These are phyloP conservation scores for Diphasiastrum complanatum DNA, from an alignment of 83 land plant species.

Conservation along the genomic window DNA sequence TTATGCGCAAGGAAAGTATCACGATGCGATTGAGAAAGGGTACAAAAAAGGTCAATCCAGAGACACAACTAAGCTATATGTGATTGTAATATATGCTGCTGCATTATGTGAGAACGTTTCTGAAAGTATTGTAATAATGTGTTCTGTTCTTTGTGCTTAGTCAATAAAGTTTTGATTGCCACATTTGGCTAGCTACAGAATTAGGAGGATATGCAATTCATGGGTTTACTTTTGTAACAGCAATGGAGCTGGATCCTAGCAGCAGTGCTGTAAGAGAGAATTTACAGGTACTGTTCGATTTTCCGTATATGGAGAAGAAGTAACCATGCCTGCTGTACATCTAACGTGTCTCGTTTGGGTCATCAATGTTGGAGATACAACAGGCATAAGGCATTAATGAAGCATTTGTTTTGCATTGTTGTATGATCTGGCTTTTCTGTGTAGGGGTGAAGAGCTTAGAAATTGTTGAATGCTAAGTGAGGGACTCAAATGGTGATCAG, in stretches of 20 bases:
- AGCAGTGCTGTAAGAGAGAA: slow-evolving; percentile 53
- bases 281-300: slow-evolving; percentile 38
- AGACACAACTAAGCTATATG: too few species aligned
- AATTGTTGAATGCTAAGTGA: too few species aligned
- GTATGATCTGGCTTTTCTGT: too few species aligned
- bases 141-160: not conserved
- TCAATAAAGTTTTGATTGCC: not conserved
- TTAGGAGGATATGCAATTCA: not conserved
- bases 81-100: not conserved
- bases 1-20: slow-evolving; percentile 66
- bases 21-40: slow-evolving; percentile 63
- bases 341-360: too few species aligned
- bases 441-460: too few species aligned
- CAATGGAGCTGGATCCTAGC: slow-evolving; percentile 57
- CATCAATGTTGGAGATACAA: too few species aligned
- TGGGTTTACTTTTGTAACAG: slow-evolving; percentile 28
- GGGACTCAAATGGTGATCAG: too few species aligned
- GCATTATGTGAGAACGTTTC: not conserved
- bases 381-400: too few species aligned
- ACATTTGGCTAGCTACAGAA: not conserved
- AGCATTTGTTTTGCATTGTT: too few species aligned
- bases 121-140: not conserved
- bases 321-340: too few species aligned
- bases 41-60: slow-evolving; percentile 54
- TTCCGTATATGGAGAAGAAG: too few species aligned